A percentile compares a stretch with the other conserved stretches of the same genome.
Evolutionary conservation across 805 yeast species (phyloP).

Genomic region (Cyberlindnera veronae): DNA sequence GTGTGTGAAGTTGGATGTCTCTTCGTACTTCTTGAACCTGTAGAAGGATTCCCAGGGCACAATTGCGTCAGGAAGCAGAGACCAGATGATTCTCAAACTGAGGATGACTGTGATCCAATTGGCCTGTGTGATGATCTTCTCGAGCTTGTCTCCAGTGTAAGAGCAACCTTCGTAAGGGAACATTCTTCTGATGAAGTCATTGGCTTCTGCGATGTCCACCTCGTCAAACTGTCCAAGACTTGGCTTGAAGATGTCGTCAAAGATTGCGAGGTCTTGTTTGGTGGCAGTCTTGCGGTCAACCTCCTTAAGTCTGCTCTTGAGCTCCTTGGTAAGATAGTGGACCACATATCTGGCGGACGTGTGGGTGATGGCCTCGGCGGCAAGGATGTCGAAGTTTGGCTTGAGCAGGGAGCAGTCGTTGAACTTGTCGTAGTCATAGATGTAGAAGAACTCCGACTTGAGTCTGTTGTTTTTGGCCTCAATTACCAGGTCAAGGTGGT

Average conservation of each 20-base stretch:
- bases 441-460: slow-evolving; percentile 30
- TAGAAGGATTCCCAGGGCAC: slow-evolving; percentile 34
- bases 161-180: slow-evolving; percentile 39
- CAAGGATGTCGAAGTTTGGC: slow-evolving; percentile 24
- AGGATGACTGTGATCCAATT: slow-evolving; percentile 28
- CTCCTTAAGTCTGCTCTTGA: slow-evolving; percentile 26
- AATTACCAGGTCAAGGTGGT: slow-evolving; percentile 26
- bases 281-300: slow-evolving; percentile 18
- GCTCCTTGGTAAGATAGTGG: slow-evolving; percentile 31
- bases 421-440: slow-evolving; percentile 32
- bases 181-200: slow-evolving; percentile 27
- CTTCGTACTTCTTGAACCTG: slow-evolving; percentile 28
- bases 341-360: slow-evolving; percentile 33
- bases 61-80: slow-evolving; percentile 32
- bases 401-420: slow-evolving; percentile 27
- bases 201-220: slow-evolving; percentile 28
- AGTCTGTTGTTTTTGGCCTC: slow-evolving; percentile 29
- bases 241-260: slow-evolving; percentile 33
- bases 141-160: slow-evolving; percentile 30
- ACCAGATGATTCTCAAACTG: slow-evolving; percentile 33
- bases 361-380: slow-evolving; percentile 26
- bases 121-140: slow-evolving; percentile 22
- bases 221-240: slow-evolving; percentile 33
- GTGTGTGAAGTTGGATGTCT: slow-evolving; percentile 21
- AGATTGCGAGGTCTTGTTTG: slow-evolving; percentile 19